A percentile compares a stretch with the other conserved stretches of the same genome.
Evolutionary conservation across 2,329 filamentous ascomycete species (phyloP).

Genomic region (Zymoseptoria passerinii): DNA sequence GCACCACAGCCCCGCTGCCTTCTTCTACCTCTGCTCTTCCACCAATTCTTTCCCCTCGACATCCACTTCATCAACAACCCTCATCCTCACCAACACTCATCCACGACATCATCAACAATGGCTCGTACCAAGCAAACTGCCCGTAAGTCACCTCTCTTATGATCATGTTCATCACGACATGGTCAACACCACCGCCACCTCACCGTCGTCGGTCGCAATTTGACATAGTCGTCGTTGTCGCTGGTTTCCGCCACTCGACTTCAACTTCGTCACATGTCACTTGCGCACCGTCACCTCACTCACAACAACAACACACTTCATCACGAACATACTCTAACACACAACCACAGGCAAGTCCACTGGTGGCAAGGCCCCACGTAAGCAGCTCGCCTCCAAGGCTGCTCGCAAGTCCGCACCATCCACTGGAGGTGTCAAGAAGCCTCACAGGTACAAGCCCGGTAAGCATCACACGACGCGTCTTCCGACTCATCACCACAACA

Average conservation of each 20-base stretch:
- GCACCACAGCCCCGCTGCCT: slow-evolving; percentile 8
- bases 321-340: slow-evolving; percentile 26
- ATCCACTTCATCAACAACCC: slow-evolving; percentile 11
- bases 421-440: slow-evolving; percentile 63
- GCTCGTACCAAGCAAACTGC: slow-evolving; percentile 50
- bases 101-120: slow-evolving; percentile 34
- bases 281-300: slow-evolving; percentile 14
- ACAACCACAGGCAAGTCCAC: slow-evolving; percentile 57
- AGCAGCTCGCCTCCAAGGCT: slow-evolving; percentile 99
- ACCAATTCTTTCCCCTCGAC: slow-evolving; percentile 5
- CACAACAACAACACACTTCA: slow-evolving; percentile 9
- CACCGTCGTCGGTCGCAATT: slow-evolving; percentile 20
- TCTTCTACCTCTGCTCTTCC: slow-evolving; percentile 13
- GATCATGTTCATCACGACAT: neutral
- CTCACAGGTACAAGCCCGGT: slow-evolving; percentile 48
- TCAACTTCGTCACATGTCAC: slow-evolving; percentile 9
- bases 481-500: slow-evolving; percentile 8
- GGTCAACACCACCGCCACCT: slow-evolving; percentile 13
- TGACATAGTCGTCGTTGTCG: slow-evolving; percentile 13
- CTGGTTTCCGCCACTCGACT: slow-evolving; percentile 17
- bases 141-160: slow-evolving; percentile 37
- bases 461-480: slow-evolving; percentile 14
- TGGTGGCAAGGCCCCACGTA: slow-evolving; percentile 67
- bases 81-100: slow-evolving; percentile 19
- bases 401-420: slow-evolving; percentile 97